Conservation (phyloP, 805 yeast genomes). For the Isabelozyma heimii region DNA sequence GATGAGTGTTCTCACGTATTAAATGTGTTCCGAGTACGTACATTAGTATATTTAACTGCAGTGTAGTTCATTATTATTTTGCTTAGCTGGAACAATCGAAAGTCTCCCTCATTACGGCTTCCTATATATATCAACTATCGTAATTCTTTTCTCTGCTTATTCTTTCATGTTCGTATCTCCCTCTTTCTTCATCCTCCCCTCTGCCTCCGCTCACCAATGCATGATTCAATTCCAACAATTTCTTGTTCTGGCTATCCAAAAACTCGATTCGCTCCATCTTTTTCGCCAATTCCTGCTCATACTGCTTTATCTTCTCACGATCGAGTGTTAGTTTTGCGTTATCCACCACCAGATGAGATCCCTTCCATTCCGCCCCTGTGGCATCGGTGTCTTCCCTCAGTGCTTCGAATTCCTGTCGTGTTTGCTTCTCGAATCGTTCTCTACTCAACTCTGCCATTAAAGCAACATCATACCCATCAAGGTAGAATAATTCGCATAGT, state of each 20-base stretch:
- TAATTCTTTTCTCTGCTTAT: neutral
- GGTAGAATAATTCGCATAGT: conserved; percentile 18
- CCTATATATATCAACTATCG: no score
- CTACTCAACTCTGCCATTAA: conserved; percentile 16
- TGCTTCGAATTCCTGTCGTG: conserved; percentile 2
- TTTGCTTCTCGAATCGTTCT: conserved; percentile 7
- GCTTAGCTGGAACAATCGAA: no score
- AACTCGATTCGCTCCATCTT: conserved; percentile 18
- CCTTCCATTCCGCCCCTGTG: conserved; percentile 1
- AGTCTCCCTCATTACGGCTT: no score
- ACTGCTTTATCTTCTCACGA: conserved; percentile 11
- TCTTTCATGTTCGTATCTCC: neutral
- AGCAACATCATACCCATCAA: conserved; percentile 20
- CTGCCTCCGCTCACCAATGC: conserved; percentile 8
- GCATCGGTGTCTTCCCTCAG: conserved; percentile 6
- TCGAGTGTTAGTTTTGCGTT: conserved; percentile 12
- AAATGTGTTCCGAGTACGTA: no score
- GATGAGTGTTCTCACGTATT: no score
- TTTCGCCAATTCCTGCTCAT: conserved; percentile 19
- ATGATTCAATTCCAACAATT: conserved; percentile 30
- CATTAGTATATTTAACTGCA: no score
- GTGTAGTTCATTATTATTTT: no score
- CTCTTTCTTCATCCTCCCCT: neutral
- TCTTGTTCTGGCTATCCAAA: conserved; percentile 23
- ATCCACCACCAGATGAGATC: conserved; percentile 4